Conservation (phyloP, 2,329 filamentous ascomycete genomes). For the Colletotrichum chlorophyti region DNA sequence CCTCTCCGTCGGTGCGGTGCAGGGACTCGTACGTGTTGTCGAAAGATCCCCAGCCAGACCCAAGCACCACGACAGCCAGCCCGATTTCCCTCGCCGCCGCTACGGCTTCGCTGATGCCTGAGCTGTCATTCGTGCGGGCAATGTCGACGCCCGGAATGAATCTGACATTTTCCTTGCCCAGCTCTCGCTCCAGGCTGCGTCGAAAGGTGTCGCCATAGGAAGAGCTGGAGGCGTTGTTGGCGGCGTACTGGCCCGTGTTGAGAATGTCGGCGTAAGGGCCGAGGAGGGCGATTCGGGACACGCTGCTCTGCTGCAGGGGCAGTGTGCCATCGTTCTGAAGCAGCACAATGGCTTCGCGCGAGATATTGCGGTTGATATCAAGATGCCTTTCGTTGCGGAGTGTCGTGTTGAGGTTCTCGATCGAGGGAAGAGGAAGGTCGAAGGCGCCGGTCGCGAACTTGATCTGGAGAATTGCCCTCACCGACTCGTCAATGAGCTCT, state of each 20-base stretch:
- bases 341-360: conserved; percentile 32
- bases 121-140: conserved; percentile 28
- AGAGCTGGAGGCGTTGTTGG: conserved; percentile 30
- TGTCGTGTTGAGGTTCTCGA: conserved; percentile 25
- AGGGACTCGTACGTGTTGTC: conserved; percentile 26
- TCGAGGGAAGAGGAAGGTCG: conserved; percentile 33
- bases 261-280: conserved; percentile 32
- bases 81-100: conserved; percentile 36
- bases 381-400: conserved; percentile 28
- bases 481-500: conserved; percentile 35
- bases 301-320: conserved; percentile 11
- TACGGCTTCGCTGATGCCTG: conserved; percentile 33
- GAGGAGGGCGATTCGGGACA: conserved; percentile 28
- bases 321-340: conserved; percentile 31
- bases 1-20: conserved; percentile 43
- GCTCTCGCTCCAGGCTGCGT: conserved; percentile 27
- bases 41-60: conserved; percentile 35
- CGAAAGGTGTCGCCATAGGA: conserved; percentile 31
- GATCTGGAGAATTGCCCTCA: conserved; percentile 35
- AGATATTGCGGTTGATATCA: conserved; percentile 30
- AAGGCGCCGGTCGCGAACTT: conserved; percentile 38
- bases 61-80: conserved; percentile 38
- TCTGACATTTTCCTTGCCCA: conserved; percentile 32
- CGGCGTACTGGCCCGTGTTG: conserved; percentile 32
- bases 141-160: conserved; percentile 29